phyloP scores from a whole-genome alignment of 2,329 filamentous ascomycete species.

The Alternaria longipes region DNA sequence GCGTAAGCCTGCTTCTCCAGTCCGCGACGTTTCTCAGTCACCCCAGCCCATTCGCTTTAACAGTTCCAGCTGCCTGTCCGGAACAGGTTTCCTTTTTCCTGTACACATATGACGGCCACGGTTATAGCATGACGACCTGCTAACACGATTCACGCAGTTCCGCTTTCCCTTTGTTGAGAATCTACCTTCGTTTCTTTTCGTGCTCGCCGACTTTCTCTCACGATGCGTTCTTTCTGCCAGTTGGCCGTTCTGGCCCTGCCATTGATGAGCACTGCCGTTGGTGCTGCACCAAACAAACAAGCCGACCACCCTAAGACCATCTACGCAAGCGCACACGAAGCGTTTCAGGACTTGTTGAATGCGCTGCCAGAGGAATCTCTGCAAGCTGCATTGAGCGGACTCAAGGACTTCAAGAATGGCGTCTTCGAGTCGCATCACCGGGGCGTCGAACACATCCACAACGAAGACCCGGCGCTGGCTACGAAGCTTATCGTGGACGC shows the following conservation, averaged over 20 bases:
- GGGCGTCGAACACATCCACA: slow-evolving; percentile 70
- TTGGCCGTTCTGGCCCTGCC: slow-evolving; percentile 45
- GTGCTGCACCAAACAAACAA: slow-evolving; percentile 31
- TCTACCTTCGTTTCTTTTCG: slow-evolving; percentile 11
- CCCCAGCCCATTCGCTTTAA: slow-evolving; percentile 7
- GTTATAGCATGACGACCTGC: slow-evolving; percentile 22
- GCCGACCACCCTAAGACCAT: slow-evolving; percentile 23
- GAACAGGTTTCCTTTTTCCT: slow-evolving; percentile 11
- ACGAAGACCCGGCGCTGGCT: slow-evolving; percentile 68
- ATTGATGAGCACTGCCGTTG: slow-evolving; percentile 35
- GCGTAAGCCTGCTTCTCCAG: slow-evolving; percentile 20
- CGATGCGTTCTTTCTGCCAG: slow-evolving; percentile 45
- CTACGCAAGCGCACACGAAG: slow-evolving; percentile 49
- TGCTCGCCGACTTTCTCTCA: slow-evolving; percentile 8
- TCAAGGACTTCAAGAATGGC: slow-evolving; percentile 72
- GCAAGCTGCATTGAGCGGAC: slow-evolving; percentile 71
- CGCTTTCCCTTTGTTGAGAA: slow-evolving; percentile 14
- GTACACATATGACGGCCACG: slow-evolving; percentile 14
- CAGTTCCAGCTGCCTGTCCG: neutral
- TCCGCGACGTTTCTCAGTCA: slow-evolving; percentile 15
- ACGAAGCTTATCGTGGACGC: slow-evolving; percentile 71
- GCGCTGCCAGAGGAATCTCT: slow-evolving; percentile 68
- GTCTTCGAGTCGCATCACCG: slow-evolving; percentile 71
- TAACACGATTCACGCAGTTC: slow-evolving; percentile 30
- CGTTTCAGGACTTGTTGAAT: slow-evolving; percentile 65